Evolutionary conservation across 2,329 filamentous ascomycete genomes (phyloP), one percentile per base, ranked within the genome.

Genomic region (Davidsoniella australis): DNA sequence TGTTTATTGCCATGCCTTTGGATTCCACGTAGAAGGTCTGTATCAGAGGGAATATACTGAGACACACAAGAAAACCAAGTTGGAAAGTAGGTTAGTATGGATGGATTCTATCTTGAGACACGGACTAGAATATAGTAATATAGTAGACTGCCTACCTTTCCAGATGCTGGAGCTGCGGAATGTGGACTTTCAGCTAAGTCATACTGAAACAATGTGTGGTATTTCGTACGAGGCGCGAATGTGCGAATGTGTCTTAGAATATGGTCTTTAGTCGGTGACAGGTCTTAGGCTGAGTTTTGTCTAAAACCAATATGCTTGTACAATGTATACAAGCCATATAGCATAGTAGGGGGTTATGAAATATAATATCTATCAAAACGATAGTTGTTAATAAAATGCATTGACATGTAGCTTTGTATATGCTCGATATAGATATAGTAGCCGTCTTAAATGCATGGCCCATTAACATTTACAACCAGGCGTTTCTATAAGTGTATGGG

Each of bases 141-240:
- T 1, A 23, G 5, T n/a, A n/a, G n/a, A n/a, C n/a, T 5, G 20
- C 20, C 20, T 58, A 71, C 68, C 56, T 65, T 65, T 52, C 67
- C 68, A 4, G 66, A 67, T 4, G 52, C 56, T 20, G 57, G 66
- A 3, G 81, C 83, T 17, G 84, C 84, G 14, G 83, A 68, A 63
- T 93, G 85, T 9, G 85, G 85, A 60, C 85, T 91, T 51, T 85
- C 73, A 1, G 85, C 77, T 12, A 82, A 70, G 40, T 78, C 70
- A 57, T 84, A 91, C 57, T 87, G 80, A 54, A 78, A 80, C 1
- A 93, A 64, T 5, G 81, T 78, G 50, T 69, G 65, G 2, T 60
- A 58, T 18, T 57, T 52, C 5, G 73, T 69, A 1, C 66, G 68
- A 0, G 70, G 66, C 0, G 76, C 71, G 60, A 77, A 82, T 47